Conservation (phyloP, 2,329 filamentous ascomycete genomes). For the Ustilaginoidea virens region DNA sequence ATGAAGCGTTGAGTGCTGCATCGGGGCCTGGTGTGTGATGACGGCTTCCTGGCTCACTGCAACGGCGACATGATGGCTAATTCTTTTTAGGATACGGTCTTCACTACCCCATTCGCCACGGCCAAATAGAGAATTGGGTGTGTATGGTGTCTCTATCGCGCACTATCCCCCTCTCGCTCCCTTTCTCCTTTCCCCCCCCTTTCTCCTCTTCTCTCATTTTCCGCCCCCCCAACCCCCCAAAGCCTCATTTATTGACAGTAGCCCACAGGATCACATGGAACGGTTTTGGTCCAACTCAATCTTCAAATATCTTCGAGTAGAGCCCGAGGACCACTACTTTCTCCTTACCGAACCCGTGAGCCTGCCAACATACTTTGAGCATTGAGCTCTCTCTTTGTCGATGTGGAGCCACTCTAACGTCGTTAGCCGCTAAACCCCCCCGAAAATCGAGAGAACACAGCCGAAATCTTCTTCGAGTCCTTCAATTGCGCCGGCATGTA, state of each 20-base stretch:
- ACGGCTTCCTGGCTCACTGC: too few relatives aligned
- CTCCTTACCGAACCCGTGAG: constrained; percentile 89
- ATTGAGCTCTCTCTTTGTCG: not conserved
- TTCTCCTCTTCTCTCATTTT: too few relatives aligned
- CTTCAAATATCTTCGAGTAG: constrained; percentile 97
- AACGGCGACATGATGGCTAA: constrained; percentile 5
- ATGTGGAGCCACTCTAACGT: not conserved
- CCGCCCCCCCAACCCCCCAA: too few relatives aligned
- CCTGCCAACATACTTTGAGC: not conserved
- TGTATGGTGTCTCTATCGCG: constrained; percentile 15
- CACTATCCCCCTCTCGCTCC: too few relatives aligned
- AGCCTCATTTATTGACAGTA: too few relatives aligned
- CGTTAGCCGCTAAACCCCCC: constrained; percentile 83
- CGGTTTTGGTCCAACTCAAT: constrained; percentile 99
- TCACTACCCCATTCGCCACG: constrained; percentile 94
- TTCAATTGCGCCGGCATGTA: constrained; percentile 99
- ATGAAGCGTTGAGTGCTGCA: constrained; percentile 77
- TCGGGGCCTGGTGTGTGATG: constrained; percentile 55
- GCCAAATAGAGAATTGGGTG: constrained; percentile 98
- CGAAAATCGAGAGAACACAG: constrained; percentile 96
- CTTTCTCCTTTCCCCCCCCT: too few relatives aligned
- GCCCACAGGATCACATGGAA: constrained; percentile 99
- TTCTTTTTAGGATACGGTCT: constrained; percentile 62
- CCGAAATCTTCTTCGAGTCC: constrained; percentile 99
- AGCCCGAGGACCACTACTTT: constrained; percentile 98